phyloP scores from a whole-genome alignment of 208 protist genomes.

The Spongospora subterranea region DNA sequence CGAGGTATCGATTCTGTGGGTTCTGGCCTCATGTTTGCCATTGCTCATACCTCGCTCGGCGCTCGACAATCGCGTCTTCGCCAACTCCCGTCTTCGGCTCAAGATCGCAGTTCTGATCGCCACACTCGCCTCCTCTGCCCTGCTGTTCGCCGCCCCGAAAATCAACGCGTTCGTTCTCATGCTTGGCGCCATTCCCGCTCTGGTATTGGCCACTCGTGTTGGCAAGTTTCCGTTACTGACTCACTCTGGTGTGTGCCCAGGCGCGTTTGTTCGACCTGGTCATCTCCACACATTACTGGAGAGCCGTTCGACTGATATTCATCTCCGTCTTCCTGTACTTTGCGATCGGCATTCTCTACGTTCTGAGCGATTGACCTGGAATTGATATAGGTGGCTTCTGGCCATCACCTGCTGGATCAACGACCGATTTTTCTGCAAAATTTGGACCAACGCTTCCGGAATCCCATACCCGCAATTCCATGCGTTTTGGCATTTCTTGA shows the following conservation, averaged over 20 bases:
- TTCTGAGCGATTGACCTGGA: no score
- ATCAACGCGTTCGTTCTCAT: constrained; percentile 27
- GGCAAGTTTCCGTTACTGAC: background rate
- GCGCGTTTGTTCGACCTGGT: background rate
- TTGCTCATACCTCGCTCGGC: background rate
- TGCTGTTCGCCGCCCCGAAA: constrained; percentile 27
- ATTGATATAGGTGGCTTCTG: constrained; percentile 21
- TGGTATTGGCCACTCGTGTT: background rate
- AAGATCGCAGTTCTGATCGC: background rate
- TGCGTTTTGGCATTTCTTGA: constrained; percentile 36
- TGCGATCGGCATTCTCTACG: no score
- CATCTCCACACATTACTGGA: background rate
- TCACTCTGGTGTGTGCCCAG: background rate
- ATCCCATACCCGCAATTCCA: constrained; percentile 47
- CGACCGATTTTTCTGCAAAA: constrained; percentile 28
- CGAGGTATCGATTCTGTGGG: constrained; percentile 41
- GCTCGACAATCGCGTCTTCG: background rate
- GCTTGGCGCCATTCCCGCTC: background rate
- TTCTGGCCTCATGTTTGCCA: background rate
- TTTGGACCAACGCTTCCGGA: background rate
- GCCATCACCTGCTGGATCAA: constrained; percentile 47
- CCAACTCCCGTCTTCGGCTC: background rate
- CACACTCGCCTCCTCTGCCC: background rate
- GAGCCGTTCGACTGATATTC: constrained; percentile 40
- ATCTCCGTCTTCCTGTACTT: background rate